Percentiles rank a stretch among this genome's conserved stretches.
Conservation (phyloP, 169 alveolate genomes). For the Haemoproteus tartakovskyi region DNA sequence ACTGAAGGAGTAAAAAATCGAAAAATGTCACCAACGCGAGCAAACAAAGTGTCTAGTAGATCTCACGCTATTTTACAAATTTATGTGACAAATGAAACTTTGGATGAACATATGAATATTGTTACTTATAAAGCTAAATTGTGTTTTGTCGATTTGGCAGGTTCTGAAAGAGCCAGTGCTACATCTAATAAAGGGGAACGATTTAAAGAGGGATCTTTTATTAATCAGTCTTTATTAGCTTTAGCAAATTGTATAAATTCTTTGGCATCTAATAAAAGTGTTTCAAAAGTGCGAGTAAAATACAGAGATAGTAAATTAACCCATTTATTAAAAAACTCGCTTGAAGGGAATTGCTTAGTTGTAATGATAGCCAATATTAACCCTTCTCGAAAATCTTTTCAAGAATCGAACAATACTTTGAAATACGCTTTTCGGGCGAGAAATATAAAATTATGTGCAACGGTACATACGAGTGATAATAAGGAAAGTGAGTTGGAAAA, state of each 20-base stretch:
- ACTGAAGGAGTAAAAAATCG: slow-evolving; percentile 90
- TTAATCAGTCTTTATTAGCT: slow-evolving; percentile 94
- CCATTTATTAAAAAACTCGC: slow-evolving; percentile 90
- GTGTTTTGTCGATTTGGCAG: slow-evolving; percentile 94
- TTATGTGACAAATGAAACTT: slow-evolving; percentile 64
- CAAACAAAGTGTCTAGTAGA: slow-evolving; percentile 91
- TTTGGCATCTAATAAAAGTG: slow-evolving; percentile 79
- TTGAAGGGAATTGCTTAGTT: slow-evolving; percentile 90
- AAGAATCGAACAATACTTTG: slow-evolving; percentile 89
- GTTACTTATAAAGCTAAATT: slow-evolving; percentile 77
- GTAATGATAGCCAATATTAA: slow-evolving; percentile 93
- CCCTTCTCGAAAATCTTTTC: slow-evolving; percentile 82
- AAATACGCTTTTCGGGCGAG: slow-evolving; percentile 93
- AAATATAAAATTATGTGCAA: slow-evolving; percentile 80
- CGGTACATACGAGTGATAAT: slow-evolving; percentile 59
- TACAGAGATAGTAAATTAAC: slow-evolving; percentile 95
- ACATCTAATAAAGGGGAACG: slow-evolving; percentile 91
- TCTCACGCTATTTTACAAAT: slow-evolving; percentile 93
- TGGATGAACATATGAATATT: slow-evolving; percentile 14
- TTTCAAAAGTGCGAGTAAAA: slow-evolving; percentile 85
- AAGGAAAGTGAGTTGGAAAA: slow-evolving; percentile 57
- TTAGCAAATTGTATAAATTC: slow-evolving; percentile 96
- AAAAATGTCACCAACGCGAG: slow-evolving; percentile 92
- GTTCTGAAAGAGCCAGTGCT: slow-evolving; percentile 94
- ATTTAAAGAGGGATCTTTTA: slow-evolving; percentile 93